Evolutionary conservation across 345 rosid genomes (phyloP).

Genomic region (Dipteronia sinensis): DNA sequence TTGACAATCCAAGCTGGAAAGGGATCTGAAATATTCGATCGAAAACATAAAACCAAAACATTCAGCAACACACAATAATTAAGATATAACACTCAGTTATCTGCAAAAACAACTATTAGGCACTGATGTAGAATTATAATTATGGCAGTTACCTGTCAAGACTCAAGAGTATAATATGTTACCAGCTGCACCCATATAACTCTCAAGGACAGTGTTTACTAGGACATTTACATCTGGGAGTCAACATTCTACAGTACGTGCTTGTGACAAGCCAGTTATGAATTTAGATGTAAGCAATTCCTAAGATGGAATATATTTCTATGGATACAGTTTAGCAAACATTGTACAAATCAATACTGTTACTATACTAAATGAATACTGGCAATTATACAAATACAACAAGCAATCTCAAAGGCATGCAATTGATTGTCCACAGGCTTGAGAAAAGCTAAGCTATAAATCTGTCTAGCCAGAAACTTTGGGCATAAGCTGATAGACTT

Average conservation of each 20-base stretch:
- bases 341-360: not conserved
- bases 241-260: not conserved
- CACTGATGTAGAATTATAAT: not conserved
- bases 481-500: not conserved
- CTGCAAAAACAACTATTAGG: not conserved
- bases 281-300: conserved; percentile 2
- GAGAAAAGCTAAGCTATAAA: not conserved
- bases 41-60: conserved; percentile 1
- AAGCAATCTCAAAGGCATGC: not conserved
- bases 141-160: not conserved
- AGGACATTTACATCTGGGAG: not conserved
- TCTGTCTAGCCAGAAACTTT: not conserved
- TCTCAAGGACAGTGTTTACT: not conserved
- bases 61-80: not conserved
- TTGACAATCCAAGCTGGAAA: conserved; percentile 87
- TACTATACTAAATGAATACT: not conserved
- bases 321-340: not conserved
- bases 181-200: not conserved
- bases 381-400: not conserved
- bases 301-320: not conserved
- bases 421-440: not conserved
- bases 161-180: not conserved
- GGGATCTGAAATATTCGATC: conserved; percentile 65
- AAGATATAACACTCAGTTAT: not conserved
- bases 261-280: not conserved